Conservation (phyloP, 208 protist genomes). For the Trichomonas tenax region DNA sequence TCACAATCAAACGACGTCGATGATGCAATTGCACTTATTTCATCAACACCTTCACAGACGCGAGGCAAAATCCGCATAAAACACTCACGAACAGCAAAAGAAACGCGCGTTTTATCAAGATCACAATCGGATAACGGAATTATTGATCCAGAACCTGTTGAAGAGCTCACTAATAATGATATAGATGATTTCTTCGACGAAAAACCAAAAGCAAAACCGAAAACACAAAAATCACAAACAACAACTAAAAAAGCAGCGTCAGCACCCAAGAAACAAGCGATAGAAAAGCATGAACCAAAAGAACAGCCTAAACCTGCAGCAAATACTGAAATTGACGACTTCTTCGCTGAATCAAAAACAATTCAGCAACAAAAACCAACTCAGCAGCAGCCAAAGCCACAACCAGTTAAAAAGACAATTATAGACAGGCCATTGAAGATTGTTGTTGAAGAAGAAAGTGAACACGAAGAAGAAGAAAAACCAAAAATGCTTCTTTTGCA, state of each 20-base stretch:
- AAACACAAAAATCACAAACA: background rate
- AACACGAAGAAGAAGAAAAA: background rate
- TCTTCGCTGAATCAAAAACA: background rate
- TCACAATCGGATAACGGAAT: background rate
- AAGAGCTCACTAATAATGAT: background rate
- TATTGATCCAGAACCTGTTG: background rate
- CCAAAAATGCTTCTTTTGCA: background rate
- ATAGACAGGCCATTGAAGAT: background rate
- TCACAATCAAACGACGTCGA: background rate
- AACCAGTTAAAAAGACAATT: background rate
- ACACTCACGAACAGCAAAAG: background rate
- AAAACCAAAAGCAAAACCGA: background rate
- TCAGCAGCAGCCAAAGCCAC: background rate
- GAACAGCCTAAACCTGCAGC: too few relatives aligned
- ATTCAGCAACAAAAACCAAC: background rate
- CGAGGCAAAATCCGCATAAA: background rate
- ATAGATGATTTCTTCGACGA: background rate
- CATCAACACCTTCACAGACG: background rate
- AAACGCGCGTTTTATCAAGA: background rate
- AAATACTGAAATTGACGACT: background rate
- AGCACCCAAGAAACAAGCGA: background rate
- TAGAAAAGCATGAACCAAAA: background rate
- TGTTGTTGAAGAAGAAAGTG: background rate
- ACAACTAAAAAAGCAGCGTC: background rate
- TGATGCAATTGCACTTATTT: background rate